Evolutionary conservation across 1,284 basidiomycete species (phyloP).

Genomic region (Sporisorium sorghi): DNA sequence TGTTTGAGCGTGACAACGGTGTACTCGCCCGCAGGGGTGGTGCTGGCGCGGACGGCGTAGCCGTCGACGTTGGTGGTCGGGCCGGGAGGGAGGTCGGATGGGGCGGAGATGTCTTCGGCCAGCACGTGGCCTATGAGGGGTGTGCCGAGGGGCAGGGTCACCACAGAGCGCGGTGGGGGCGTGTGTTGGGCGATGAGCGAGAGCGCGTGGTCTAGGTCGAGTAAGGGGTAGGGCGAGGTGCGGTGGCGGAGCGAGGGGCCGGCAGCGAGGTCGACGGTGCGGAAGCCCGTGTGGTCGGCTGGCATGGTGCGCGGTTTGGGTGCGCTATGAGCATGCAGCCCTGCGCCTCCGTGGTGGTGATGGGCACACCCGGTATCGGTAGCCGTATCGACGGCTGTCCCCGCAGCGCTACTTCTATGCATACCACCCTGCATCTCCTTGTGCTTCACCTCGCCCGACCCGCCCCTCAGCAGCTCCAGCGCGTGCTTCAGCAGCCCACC

Average conservation of each 20-base stretch:
- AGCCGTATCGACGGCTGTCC: constrained; percentile 2
- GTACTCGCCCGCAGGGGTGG: constrained; percentile 75
- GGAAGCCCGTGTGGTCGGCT: constrained; percentile 54
- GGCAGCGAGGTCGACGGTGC: constrained; percentile 78
- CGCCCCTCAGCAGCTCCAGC: constrained; percentile 80
- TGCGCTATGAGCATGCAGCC: constrained; percentile 33
- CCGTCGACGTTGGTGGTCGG: constrained; percentile 86
- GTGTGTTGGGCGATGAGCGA: constrained; percentile 74
- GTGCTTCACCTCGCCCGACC: constrained; percentile 77
- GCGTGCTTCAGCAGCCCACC: constrained; percentile 76
- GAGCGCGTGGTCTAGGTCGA: constrained; percentile 78
- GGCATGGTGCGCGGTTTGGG: constrained; percentile 47
- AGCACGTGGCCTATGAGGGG: constrained; percentile 77
- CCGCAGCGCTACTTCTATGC: constrained; percentile 3
- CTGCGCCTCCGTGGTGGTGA: constrained; percentile 52
- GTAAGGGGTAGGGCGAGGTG: constrained; percentile 80
- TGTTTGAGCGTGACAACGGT: constrained; percentile 75
- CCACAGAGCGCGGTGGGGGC: constrained; percentile 24
- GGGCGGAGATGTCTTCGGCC: constrained; percentile 79
- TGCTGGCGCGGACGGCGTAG: constrained; percentile 76
- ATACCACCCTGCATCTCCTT: constrained; percentile 29
- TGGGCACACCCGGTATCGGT: constrained; percentile 35
- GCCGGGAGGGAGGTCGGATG: constrained; percentile 71
- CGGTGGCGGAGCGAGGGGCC: constrained; percentile 42
- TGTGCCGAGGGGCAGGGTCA: constrained; percentile 65